Percentiles rank a stretch among this genome's conserved stretches.
These are phyloP conservation scores for Backusella parvicylindrica DNA, from an alignment of 192 early-diverging fungal species.

Conservation along the genomic window DNA sequence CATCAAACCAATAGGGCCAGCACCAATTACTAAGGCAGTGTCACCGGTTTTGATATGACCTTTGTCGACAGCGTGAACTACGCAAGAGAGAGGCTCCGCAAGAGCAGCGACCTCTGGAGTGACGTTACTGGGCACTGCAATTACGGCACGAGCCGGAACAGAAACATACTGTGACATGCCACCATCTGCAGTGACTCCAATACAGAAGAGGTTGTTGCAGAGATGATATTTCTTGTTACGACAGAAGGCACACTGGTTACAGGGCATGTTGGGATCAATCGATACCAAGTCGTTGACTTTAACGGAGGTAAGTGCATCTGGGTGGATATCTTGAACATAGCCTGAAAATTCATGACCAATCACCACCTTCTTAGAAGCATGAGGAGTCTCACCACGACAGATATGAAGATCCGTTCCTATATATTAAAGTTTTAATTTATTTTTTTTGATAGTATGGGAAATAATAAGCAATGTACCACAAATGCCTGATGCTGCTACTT, in stretches of 20 bases:
- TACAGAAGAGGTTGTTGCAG: conserved; percentile 35
- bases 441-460: background rate
- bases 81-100: conserved; percentile 51
- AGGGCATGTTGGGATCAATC: conserved; percentile 49
- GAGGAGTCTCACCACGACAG: conserved; percentile 52
- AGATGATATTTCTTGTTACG: conserved; percentile 44
- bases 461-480: conserved; percentile 31
- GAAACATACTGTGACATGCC: conserved; percentile 49
- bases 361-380: conserved; percentile 37
- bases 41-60: conserved; percentile 43
- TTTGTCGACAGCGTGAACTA: conserved; percentile 48
- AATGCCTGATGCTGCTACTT: conserved; percentile 50
- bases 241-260: conserved; percentile 44
- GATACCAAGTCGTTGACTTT: conserved; percentile 40
- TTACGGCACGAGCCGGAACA: conserved; percentile 36
- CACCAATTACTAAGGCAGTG: conserved; percentile 42
- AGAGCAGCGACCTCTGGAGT: conserved; percentile 43
- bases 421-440: background rate
- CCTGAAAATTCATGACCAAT: conserved; percentile 55
- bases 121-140: conserved; percentile 26
- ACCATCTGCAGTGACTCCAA: conserved; percentile 48
- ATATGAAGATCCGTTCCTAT: conserved; percentile 51
- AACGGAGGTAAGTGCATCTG: conserved; percentile 25
- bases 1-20: conserved; percentile 54
- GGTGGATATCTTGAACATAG: conserved; percentile 39